Percentiles rank a stretch among this genome's conserved stretches.
Evolutionary conservation across 192 early-diverging fungal genomes (phyloP).

Genomic region (Entomortierella lignicola): DNA sequence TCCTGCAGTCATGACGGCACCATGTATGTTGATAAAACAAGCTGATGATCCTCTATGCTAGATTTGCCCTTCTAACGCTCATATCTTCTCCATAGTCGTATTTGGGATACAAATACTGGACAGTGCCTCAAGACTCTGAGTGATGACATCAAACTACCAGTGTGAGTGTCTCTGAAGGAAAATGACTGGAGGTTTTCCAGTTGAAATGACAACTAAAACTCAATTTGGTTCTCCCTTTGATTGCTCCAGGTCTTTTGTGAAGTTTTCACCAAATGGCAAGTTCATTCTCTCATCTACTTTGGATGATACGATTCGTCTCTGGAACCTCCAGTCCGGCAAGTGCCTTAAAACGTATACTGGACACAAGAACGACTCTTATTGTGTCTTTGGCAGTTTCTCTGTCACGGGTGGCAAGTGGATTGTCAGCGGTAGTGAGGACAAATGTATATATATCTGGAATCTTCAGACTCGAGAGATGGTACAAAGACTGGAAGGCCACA

Average conservation of each 20-base stretch:
- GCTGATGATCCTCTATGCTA: no score
- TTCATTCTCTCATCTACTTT: conserved; percentile 94
- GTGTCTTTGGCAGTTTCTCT: conserved; percentile 92
- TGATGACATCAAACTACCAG: conserved; percentile 93
- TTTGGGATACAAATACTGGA: conserved; percentile 98
- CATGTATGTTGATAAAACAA: conserved; percentile 71
- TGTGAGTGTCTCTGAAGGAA: conserved; percentile 74
- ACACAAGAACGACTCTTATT: conserved; percentile 91
- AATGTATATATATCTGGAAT: conserved; percentile 96
- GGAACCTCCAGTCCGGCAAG: conserved; percentile 93
- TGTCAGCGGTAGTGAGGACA: conserved; percentile 94
- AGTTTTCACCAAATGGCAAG: conserved; percentile 98
- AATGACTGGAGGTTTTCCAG: no score
- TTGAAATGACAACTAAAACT: neutral
- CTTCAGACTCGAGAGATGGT: conserved; percentile 95
- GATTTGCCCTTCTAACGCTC: neutral
- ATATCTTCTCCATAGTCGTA: conserved; percentile 70
- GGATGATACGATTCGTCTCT: conserved; percentile 93
- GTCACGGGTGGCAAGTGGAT: conserved; percentile 95
- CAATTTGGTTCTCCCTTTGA: no score
- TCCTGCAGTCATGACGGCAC: conserved; percentile 95
- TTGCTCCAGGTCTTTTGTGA: conserved; percentile 79
- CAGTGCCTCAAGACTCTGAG: conserved; percentile 97
- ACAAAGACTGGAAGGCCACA: conserved; percentile 92
- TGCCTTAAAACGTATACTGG: conserved; percentile 94